Conservation (phyloP, 129 eudicot genomes). For the Chrysanthemum lavandulifolium region DNA sequence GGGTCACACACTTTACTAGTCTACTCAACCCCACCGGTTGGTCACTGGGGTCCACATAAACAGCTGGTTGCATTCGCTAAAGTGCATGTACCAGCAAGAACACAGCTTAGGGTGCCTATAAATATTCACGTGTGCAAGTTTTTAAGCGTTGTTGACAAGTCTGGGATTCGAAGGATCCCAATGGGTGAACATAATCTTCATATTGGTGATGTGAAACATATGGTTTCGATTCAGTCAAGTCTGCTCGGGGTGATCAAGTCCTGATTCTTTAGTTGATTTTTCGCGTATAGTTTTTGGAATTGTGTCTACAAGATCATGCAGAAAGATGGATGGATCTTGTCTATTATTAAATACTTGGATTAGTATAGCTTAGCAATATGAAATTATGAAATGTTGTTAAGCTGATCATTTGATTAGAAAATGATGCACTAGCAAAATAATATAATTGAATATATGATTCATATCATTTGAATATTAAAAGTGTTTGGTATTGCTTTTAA, state of each 20-base stretch:
- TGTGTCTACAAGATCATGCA: neutral
- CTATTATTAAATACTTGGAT: neutral
- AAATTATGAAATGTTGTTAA: conserved; percentile 15
- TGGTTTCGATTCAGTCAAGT: too few species aligned
- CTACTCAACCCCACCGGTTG: conserved; percentile 69
- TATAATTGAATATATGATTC: conserved; percentile 13
- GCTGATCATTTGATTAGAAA: conserved; percentile 8
- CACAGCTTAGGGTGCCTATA: conserved; percentile 37
- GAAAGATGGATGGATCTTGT: too few species aligned
- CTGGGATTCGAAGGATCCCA: conserved; percentile 64
- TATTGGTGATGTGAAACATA: too few species aligned
- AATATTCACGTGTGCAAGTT: conserved; percentile 70
- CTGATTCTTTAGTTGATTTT: conserved; percentile 11
- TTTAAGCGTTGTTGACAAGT: conserved; percentile 67
- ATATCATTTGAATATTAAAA: neutral
- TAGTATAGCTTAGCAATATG: conserved; percentile 23
- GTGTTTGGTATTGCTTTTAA: too few species aligned
- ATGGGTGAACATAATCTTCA: too few species aligned
- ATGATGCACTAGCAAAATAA: neutral
- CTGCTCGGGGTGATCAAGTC: too few species aligned
- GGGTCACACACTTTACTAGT: conserved; percentile 76
- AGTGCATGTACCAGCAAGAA: conserved; percentile 49
- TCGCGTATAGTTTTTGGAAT: neutral
- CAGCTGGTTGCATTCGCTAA: conserved; percentile 69
- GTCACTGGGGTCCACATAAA: conserved; percentile 70